Conservation (phyloP, 192 early-diverging fungal genomes). For the Linnemannia schmuckeri region DNA sequence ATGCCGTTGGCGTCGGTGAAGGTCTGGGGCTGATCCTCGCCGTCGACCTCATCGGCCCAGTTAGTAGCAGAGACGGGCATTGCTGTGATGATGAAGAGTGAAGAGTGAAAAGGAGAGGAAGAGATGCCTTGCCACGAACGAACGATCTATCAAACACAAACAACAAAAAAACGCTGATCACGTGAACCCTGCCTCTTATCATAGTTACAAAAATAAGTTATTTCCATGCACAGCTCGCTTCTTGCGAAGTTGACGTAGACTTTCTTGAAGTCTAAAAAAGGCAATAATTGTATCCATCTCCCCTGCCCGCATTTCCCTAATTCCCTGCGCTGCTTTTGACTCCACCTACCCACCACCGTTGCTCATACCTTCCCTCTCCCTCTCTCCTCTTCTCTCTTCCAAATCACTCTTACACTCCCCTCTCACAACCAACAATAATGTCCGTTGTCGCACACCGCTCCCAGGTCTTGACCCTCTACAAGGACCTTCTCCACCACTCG, state of each 20-base stretch:
- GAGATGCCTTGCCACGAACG: background rate
- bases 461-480: slow-evolving; percentile 82
- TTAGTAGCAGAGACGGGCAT: slow-evolving; percentile 56
- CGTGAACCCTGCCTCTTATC: background rate
- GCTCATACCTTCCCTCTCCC: background rate
- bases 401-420: background rate
- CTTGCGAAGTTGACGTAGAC: background rate
- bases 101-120: background rate
- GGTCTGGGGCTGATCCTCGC: slow-evolving; percentile 57
- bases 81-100: slow-evolving; percentile 24
- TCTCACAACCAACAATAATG: background rate
- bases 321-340: background rate
- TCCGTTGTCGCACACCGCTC: slow-evolving; percentile 56
- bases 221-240: background rate
- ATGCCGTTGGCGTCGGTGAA: slow-evolving; percentile 84
- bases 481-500: slow-evolving; percentile 78
- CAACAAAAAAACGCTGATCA: slow-evolving; percentile 13
- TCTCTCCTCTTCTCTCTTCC: background rate
- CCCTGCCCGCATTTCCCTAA: background rate
- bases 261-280: background rate
- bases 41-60: slow-evolving; percentile 59
- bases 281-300: slow-evolving; percentile 1
- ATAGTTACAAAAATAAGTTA: background rate
- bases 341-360: background rate
- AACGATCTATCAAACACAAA: slow-evolving; percentile 14